Base-by-base conservation (phyloP, 139 green algal species). In the Asterochloris sp. region DNA sequence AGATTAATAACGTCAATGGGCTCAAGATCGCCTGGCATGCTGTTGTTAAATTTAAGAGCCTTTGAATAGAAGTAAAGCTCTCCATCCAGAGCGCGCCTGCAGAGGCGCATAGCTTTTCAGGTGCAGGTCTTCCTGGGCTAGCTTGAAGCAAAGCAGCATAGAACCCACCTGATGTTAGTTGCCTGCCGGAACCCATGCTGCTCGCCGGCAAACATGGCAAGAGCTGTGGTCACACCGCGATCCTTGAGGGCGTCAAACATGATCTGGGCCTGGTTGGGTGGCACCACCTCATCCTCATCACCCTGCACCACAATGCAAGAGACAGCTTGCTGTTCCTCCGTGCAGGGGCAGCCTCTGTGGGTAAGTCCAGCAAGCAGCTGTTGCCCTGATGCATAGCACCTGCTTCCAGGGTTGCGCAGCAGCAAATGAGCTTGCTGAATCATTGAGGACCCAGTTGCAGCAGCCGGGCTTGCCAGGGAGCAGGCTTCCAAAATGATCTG, bases 281-380 rank as follows among this genome's bases (percentile, higher is more conserved):
- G 93, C 80, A 97, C 94, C 23, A 97, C 85, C 86, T 94, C 85
- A 84, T 97, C 94, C 66, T 96, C 89, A 62, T 91, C 84, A n/a
- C 94, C 94, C 89, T 97, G 93, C 38, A 83, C 68, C 23, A 73
- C 11, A n/a, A 14, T 67, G 16, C 14, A 24, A 64, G 10, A 19
- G 29, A 79, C 11, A 81, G n/a, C 62, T 10, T 38, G 21, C 62
- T 78, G 23, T 15, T 12, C 27, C 23, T 69, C 21, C 27, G 11
- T 66, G 38, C 16, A 69, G 21, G 12, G 62, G 83, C 78, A 86
- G 29, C 27, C 13, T 29, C 4, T 74, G 21, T 81, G 60, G 23
- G 16, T 13, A 73, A 54, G 38, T 54, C 38, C 38, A 54, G 38
- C 38, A 54, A 54, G 38, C 38, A 54, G 38, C 38, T 54, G 38